Base-by-base conservation (phyloP, 2,329 filamentous ascomycete genomes). In the Xenoacremonium recifei region DNA sequence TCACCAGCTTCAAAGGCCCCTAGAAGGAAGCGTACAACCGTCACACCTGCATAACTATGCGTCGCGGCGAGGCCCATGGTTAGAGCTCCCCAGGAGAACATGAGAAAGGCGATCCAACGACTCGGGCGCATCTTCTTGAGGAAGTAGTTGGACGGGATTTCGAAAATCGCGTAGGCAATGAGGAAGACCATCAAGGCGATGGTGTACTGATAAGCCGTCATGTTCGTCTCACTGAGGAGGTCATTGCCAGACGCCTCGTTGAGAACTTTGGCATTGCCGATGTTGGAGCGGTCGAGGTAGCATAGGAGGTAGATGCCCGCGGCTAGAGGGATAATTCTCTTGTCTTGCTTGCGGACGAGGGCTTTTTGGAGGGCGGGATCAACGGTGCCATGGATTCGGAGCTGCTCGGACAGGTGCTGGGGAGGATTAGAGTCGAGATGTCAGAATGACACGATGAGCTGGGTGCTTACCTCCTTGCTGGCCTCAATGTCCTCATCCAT, bases 101-200 rank as follows among this genome's bases (percentile, higher is more conserved):
- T 53, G 17, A 57, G 48, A 20, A 56, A 54, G 1, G 52, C 50
- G 16, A 76, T 65, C 49, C 75, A 71, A 47, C 70, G 71, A n/a
- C 68, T 74, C 5, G 76, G 67, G 3, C 69, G 71, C 3, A 77
- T 58, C 7, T 62, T 65, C 37, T 75, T 72, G 7, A 77, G 67
- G 1, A 76, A 60, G 33, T 68, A 68, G 9, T 65, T 66, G 7
- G 69, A 66, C 1, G 71, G 69, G 21, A 71, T 68, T 40, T 74
- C 68, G 6, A 67, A 69, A 23, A 69, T 67, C 1, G 84, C 73
- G 59, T 92, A 92, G 2, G 83, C 52, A n/a, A 57, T 55, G 9
- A 57, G 51, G 18, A 57, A 58, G 3, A 58, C 50, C 34, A 62
- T 64, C 12, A 79, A 68, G 3, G 54, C 52, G 12, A 78, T 66